These are phyloP conservation scores for Sordariomycetes sp. DNA, from an alignment of 2,329 filamentous ascomycete species.

Conservation along the genomic window DNA sequence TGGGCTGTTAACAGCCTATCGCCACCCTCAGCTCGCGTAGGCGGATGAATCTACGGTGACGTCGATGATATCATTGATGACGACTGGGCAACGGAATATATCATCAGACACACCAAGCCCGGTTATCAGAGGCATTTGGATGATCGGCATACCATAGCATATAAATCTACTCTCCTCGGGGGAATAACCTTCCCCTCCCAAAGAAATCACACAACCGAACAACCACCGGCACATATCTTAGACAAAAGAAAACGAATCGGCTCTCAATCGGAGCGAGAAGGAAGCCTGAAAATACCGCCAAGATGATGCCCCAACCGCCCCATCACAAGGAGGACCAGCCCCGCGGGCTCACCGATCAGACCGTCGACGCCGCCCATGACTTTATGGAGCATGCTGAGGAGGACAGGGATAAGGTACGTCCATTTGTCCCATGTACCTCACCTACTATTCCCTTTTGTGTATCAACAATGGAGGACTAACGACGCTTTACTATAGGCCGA, in stretches of 20 bases:
- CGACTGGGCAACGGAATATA: neutral
- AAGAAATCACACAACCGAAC: neutral
- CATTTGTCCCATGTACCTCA: neutral
- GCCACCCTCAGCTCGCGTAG: neutral
- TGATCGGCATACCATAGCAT: neutral
- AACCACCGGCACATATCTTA: neutral
- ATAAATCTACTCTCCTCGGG: neutral
- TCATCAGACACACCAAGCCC: neutral
- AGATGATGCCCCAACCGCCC: neutral
- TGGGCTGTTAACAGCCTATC: neutral
- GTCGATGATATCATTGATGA: neutral
- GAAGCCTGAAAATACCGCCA: neutral
- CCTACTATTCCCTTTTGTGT: too few species aligned
- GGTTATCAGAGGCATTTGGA: neutral
- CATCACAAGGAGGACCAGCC: conserved; percentile 1
- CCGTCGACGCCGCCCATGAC: neutral
- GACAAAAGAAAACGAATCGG: neutral
- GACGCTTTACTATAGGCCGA: neutral
- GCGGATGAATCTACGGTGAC: neutral
- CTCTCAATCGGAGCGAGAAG: neutral
- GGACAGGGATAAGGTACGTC: neutral
- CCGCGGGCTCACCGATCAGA: neutral
- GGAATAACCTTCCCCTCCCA: neutral
- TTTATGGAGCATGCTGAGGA: neutral
- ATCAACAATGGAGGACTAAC: neutral